A percentile compares a stretch with the other conserved stretches of the same genome.
Evolutionary conservation across 495 filamentous ascomycete species (phyloP).

Genomic region (Aspergillus hancockii): DNA sequence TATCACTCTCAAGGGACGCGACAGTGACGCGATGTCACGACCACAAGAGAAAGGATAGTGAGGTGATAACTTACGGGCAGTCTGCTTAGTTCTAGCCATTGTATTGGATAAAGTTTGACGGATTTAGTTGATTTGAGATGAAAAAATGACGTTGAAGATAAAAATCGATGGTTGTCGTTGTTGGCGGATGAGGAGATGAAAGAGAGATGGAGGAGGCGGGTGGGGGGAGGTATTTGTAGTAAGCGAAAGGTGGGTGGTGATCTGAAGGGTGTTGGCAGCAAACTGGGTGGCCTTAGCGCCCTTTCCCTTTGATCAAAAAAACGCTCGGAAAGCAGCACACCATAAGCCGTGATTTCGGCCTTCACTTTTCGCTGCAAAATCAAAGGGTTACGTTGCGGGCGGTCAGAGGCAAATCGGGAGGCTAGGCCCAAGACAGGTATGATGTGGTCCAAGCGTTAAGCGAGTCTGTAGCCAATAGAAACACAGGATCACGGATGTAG

Average conservation of each 20-base stretch:
- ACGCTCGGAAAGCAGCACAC: slow-evolving; percentile 38
- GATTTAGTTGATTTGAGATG: slow-evolving; percentile 48
- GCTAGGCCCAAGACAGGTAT: not conserved
- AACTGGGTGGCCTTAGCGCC: slow-evolving; percentile 28
- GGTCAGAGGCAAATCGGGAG: slow-evolving; percentile 5
- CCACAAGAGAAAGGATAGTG: slow-evolving; percentile 23
- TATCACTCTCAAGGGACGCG: slow-evolving; percentile 28
- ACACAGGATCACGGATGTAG: slow-evolving; percentile 42
- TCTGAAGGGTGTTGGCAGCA: slow-evolving; percentile 33
- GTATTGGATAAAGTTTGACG: slow-evolving; percentile 50
- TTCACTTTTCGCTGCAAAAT: slow-evolving; percentile 33
- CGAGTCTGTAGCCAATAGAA: slow-evolving; percentile 45
- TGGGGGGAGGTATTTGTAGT: slow-evolving; percentile 55
- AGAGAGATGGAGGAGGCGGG: slow-evolving; percentile 52
- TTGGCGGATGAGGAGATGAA: slow-evolving; percentile 42
- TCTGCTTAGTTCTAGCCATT: slow-evolving; percentile 99
- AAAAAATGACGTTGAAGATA: slow-evolving; percentile 48
- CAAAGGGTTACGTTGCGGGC: slow-evolving; percentile 24
- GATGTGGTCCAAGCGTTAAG: slow-evolving; percentile 34
- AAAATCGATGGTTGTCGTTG: slow-evolving; percentile 39
- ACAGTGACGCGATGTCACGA: slow-evolving; percentile 23
- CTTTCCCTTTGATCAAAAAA: slow-evolving; percentile 36
- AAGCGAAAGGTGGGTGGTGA: slow-evolving; percentile 41
- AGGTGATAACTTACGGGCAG: slow-evolving; percentile 75
- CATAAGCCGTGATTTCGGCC: slow-evolving; percentile 39